Percentiles rank a stretch among this genome's conserved stretches.
Conservation (phyloP, 169 alveolate genomes). For the Plasmodium inui region DNA sequence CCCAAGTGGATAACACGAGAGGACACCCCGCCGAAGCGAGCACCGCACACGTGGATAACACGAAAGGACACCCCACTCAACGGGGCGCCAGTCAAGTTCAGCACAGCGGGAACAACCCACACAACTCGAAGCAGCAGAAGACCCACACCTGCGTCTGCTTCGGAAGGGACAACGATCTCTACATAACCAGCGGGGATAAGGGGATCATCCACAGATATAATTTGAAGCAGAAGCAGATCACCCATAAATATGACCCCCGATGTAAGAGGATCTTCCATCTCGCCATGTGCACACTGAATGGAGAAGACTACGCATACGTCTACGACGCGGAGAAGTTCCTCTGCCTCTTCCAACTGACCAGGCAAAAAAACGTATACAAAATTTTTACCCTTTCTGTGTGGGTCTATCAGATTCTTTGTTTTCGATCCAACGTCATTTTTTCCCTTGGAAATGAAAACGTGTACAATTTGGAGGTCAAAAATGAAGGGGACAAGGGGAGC, state of each 20-base stretch:
- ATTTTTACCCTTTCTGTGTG: slow-evolving; percentile 49
- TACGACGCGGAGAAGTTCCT: slow-evolving; percentile 62
- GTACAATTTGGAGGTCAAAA: slow-evolving; percentile 2
- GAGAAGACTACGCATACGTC: slow-evolving; percentile 28
- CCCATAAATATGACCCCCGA: not conserved
- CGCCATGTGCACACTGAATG: slow-evolving; percentile 7
- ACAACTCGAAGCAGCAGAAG: not conserved
- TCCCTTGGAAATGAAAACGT: slow-evolving; percentile 69
- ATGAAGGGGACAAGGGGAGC: not conserved
- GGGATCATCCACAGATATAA: slow-evolving; percentile 30
- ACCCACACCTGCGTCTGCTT: slow-evolving; percentile 31
- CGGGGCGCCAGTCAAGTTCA: no score
- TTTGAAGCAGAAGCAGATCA: slow-evolving; percentile 12
- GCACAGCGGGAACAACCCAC: not conserved
- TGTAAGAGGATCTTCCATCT: slow-evolving; percentile 57
- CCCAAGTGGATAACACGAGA: no score
- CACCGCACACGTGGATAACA: no score
- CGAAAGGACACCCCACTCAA: not conserved
- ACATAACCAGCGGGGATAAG: slow-evolving; percentile 27
- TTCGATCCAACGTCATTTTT: slow-evolving; percentile 11
- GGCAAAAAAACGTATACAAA: slow-evolving; percentile 26
- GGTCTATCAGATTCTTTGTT: slow-evolving; percentile 40
- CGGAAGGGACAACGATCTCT: slow-evolving; percentile 8
- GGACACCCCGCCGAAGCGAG: no score
- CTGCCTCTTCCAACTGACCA: slow-evolving; percentile 8